phyloP scores from a whole-genome alignment of 2,329 filamentous ascomycete species.

The Neopestalotiopsis rosae region DNA sequence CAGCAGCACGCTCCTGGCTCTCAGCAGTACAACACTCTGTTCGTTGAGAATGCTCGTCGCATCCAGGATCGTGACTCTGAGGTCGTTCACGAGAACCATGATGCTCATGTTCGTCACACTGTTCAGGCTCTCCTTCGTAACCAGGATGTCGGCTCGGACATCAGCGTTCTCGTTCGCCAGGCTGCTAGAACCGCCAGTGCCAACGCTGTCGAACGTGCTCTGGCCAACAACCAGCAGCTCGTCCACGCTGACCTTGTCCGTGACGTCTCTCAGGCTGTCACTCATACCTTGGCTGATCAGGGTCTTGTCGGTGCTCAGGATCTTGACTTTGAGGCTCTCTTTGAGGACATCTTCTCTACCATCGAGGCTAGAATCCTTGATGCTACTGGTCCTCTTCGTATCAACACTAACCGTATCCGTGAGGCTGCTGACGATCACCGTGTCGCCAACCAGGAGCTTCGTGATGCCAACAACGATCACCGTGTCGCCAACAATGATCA shows the following conservation, averaged over 20 bases:
- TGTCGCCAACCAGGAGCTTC: too few relatives aligned
- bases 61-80: conserved; percentile 43
- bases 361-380: conserved; percentile 30
- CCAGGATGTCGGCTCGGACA: conserved; percentile 28
- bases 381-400: conserved; percentile 23
- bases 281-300: conserved; percentile 46
- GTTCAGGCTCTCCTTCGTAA: conserved; percentile 31
- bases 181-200: conserved; percentile 24
- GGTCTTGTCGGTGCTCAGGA: conserved; percentile 17
- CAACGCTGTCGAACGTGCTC: conserved; percentile 43
- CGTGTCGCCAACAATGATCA: too few relatives aligned
- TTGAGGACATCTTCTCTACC: conserved; percentile 28
- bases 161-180: conserved; percentile 34
- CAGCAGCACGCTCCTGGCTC: conserved; percentile 29
- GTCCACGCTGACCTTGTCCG: conserved; percentile 23
- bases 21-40: conserved; percentile 30
- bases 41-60: conserved; percentile 38
- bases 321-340: conserved; percentile 27
- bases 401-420: conserved; percentile 16
- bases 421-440: too few relatives aligned
- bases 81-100: conserved; percentile 26
- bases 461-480: too few relatives aligned
- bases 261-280: conserved; percentile 31
- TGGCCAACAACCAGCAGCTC: conserved; percentile 31
- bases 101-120: conserved; percentile 28